Evolutionary conservation across 1,139 yeast genomes (phyloP), one percentile per base, ranked within the genome.

Genomic region (Diutina pseudorugosa): DNA sequence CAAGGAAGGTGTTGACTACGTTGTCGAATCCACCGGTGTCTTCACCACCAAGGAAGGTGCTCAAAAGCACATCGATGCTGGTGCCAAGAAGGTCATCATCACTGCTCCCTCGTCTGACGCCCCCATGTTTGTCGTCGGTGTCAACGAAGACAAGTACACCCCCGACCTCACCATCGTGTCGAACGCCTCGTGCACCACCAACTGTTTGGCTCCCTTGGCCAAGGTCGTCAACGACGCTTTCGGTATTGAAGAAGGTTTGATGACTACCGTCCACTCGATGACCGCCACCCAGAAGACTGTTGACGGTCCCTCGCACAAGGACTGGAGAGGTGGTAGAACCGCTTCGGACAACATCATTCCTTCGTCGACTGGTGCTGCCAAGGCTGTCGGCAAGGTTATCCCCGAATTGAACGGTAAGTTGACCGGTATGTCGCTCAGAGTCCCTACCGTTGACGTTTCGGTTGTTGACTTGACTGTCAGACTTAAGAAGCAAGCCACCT

Each of bases 301-400:
- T 62, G 94, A 85, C 69, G 94, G 94, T 75, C 91, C 94, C 67
- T 85, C 93, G 71, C 85, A 82, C 80, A 85, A 85, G 82, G 94
- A 86, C 81, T 86, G 94, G 94, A 82, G 94, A 80, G 94, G 94
- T 71, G 94, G 94, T 72, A 83, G 94, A 76, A 83, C 94, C 67
- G 94, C 94, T 69, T 82, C 90, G 57, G 91, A 86, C 70, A 85
- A 85, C 86, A 84, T 85, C 70, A 85, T 85, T 66, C 94, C 94
- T 70, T 85, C 93, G 52, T 84, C 93, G 62, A 85, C 94, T 61
- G 94, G 94, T 80, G 94, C 94, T 68, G 95, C 95, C 68, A 85
- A 85, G 82, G 93, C 93, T 63, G 94, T 85, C 65, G 94, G 93
- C 72, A 85, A 84, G 80, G 94, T 86, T 67, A 85, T 86, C 65